Evolutionary conservation across 805 yeast species (phyloP).

Genomic region (Candida silvicultrix): DNA sequence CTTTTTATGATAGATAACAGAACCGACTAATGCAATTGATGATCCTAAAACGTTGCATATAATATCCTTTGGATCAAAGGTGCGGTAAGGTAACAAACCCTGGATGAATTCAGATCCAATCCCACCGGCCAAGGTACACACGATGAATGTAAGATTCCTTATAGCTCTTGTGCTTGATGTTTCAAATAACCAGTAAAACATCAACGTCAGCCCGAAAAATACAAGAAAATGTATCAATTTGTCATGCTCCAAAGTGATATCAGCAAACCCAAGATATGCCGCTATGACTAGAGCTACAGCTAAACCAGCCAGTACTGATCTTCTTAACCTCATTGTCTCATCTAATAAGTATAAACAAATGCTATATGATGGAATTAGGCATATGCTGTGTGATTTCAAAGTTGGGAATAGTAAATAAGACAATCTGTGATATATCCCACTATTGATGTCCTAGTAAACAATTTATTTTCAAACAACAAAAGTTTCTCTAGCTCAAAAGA

Average conservation of each 20-base stretch:
- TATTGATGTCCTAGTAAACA: no score
- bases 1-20: constrained; percentile 16
- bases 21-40: constrained; percentile 8
- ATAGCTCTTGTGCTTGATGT: constrained; percentile 26
- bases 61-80: constrained; percentile 46
- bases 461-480: no score
- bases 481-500: no score
- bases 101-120: constrained; percentile 48
- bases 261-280: constrained; percentile 23
- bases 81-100: constrained; percentile 36
- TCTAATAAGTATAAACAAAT: neutral
- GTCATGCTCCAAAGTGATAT: constrained; percentile 40
- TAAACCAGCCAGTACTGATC: constrained; percentile 29
- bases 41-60: constrained; percentile 28
- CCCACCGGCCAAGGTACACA: constrained; percentile 42
- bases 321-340: constrained; percentile 15
- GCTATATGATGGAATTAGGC: neutral
- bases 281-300: constrained; percentile 26
- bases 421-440: no score
- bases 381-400: neutral
- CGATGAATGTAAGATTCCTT: constrained; percentile 28
- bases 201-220: constrained; percentile 39
- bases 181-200: constrained; percentile 41
- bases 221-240: constrained; percentile 43
- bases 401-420: no score